Evolutionary conservation across 495 filamentous ascomycete genomes (phyloP).

Genomic region (Neurospora sp.): DNA sequence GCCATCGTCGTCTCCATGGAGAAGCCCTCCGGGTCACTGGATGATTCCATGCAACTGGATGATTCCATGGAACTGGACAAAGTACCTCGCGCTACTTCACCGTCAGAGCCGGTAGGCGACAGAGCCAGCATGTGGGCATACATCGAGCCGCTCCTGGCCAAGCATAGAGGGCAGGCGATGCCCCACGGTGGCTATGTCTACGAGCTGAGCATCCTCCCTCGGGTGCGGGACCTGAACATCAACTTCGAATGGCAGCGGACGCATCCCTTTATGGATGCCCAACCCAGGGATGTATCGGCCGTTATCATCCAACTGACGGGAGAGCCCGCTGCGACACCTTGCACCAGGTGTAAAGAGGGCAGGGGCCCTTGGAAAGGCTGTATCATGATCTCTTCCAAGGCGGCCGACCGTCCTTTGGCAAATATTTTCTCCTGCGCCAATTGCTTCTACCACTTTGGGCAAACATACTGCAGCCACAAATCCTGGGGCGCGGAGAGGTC

Average conservation of each 20-base stretch:
- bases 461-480: conserved; percentile 20
- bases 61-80: background rate
- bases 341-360: conserved; percentile 13
- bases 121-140: conserved; percentile 12
- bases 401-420: background rate
- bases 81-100: background rate
- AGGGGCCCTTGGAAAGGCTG: conserved; percentile 23
- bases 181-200: conserved; percentile 7
- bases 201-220: conserved; percentile 11
- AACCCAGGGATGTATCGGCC: conserved; percentile 18
- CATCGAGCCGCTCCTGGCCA: conserved; percentile 8
- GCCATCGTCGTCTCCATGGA: conserved; percentile 12
- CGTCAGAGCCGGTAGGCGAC: background rate
- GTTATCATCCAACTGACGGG: conserved; percentile 24
- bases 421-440: conserved; percentile 19
- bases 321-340: conserved; percentile 13
- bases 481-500: conserved; percentile 12
- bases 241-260: conserved; percentile 6
- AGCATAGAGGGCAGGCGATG: conserved; percentile 4
- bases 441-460: conserved; percentile 23
- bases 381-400: conserved; percentile 15
- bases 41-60: background rate
- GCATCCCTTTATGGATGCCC: conserved; percentile 11
- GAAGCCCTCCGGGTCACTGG: background rate
- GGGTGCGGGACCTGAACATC: conserved; percentile 14